These are phyloP conservation scores for Candida namnaoensis DNA, from an alignment of 805 yeast genomes.

Conservation along the genomic window DNA sequence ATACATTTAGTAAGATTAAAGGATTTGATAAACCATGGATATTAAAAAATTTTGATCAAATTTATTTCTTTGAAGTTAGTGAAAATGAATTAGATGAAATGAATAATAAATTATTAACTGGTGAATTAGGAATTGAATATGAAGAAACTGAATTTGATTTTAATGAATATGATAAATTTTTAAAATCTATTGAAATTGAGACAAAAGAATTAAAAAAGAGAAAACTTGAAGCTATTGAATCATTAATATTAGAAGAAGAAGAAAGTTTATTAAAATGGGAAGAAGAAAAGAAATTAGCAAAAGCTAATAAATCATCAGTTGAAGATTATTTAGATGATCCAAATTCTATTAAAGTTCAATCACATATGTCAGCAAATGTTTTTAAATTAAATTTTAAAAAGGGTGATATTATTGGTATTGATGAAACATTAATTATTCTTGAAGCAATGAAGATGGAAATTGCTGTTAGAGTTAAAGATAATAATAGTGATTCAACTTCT, in stretches of 20 bases:
- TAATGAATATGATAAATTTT: slow-evolving; percentile 19
- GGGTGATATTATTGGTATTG: slow-evolving; percentile 13
- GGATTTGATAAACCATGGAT: slow-evolving; percentile 21
- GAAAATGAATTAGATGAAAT: slow-evolving; percentile 19
- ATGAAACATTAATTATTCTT: slow-evolving; percentile 17
- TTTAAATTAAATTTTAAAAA: slow-evolving; percentile 19
- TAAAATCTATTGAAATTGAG: slow-evolving; percentile 20
- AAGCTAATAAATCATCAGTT: slow-evolving; percentile 10
- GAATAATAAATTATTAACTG: slow-evolving; percentile 22
- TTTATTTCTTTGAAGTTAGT: slow-evolving; percentile 25
- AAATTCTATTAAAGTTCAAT: slow-evolving; percentile 12
- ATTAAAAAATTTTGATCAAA: slow-evolving; percentile 23
- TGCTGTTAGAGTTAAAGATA: slow-evolving; percentile 16
- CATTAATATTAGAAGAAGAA: slow-evolving; percentile 9
- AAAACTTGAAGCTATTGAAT: slow-evolving; percentile 8
- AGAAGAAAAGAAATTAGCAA: slow-evolving; percentile 14
- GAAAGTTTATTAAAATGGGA: slow-evolving; percentile 15
- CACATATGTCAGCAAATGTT: slow-evolving; percentile 24
- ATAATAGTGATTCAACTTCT: slow-evolving; percentile 1
- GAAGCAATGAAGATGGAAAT: slow-evolving; percentile 31
- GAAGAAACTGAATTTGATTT: slow-evolving; percentile 24
- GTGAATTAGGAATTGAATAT: slow-evolving; percentile 18
- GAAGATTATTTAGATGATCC: slow-evolving; percentile 12
- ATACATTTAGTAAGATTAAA: slow-evolving; percentile 20
- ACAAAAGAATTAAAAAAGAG: slow-evolving; percentile 8